Evolutionary conservation across 2,329 filamentous ascomycete genomes (phyloP), one percentile per base, ranked within the genome.

Genomic region (Elsinoe australis): DNA sequence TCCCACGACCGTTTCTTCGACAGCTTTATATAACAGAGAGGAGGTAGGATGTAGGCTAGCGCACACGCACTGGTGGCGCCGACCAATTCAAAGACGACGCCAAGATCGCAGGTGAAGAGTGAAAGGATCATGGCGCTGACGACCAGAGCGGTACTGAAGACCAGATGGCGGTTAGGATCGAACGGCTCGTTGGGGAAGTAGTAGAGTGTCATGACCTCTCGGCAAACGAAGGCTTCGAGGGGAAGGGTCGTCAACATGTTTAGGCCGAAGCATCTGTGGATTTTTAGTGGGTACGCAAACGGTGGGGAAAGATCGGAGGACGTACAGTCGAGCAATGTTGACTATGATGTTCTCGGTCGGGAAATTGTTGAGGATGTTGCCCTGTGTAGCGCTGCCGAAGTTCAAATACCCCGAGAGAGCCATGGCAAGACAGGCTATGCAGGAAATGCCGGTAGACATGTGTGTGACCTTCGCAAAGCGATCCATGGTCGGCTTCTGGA

Each of bases 181-280:
- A 89, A 94, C 0, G 85, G 83, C 56, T 87, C 77, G 50, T 76
- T 70, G 1, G 79, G 75, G 55, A 81, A 83, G 64, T 77, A 84
- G 62, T 94, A 95, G 54, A 87, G 88, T 56, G 87, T 78, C 86
- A 95, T 94, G 54, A 95, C 89, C 67, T 95, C 92, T 60, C 92
- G 80, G 67, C 92, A 98, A 48, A 98, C 92, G 65, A 98, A 98
- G 12, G 88, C 89, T 72, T 98, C 92, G 52, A 98, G 82, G 0
- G 92, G 92, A 28, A 98, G 73, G 1, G 92, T 96, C 10, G 92
- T 95, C 59, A 98, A 80, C 92, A 98, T 98, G 73, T 98, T 98
- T 56, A 98, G 77, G 1, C 92, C 92, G 62, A 98, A 96, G 68
- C 87, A 95, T 44, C 73, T 75, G 31, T 19, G 32, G n/a, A 38